Evolutionary conservation across 495 filamentous ascomycete species (phyloP).

Genomic region (Penicillium odoratum): DNA sequence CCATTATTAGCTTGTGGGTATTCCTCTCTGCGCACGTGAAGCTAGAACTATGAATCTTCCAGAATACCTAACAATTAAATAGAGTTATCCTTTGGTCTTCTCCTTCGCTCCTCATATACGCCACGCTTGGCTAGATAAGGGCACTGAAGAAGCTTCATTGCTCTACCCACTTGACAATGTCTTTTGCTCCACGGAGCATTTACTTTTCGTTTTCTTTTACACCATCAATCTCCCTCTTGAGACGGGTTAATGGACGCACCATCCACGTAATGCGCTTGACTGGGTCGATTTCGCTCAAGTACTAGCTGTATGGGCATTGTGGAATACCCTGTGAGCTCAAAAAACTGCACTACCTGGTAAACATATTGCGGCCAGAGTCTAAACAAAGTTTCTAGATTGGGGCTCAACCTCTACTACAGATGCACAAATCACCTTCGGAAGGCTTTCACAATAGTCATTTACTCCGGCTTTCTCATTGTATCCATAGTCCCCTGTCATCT

Average conservation of each 20-base stretch:
- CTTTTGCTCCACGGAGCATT: background rate
- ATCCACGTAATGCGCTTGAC: background rate
- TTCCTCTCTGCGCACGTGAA: background rate
- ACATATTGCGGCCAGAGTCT: background rate
- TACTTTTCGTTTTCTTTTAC: background rate
- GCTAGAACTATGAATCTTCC: background rate
- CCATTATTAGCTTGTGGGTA: background rate
- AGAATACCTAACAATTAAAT: background rate
- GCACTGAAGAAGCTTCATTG: background rate
- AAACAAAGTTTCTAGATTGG: background rate
- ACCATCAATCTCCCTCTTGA: background rate
- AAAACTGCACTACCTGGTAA: background rate
- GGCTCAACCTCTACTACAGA: background rate
- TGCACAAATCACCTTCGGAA: background rate
- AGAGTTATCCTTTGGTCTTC: background rate
- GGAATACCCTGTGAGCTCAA: background rate
- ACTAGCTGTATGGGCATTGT: background rate
- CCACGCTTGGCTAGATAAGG: background rate
- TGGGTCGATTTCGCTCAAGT: background rate
- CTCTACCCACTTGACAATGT: background rate
- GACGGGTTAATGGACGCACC: background rate
- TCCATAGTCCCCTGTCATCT: background rate
- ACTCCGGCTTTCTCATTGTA: background rate
- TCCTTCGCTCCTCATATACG: background rate
- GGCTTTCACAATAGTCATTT: background rate